Percentiles rank a stretch among this genome's conserved stretches.
Conservation (phyloP, 768 basidiomycete genomes). For the Mycena sanguinolenta region DNA sequence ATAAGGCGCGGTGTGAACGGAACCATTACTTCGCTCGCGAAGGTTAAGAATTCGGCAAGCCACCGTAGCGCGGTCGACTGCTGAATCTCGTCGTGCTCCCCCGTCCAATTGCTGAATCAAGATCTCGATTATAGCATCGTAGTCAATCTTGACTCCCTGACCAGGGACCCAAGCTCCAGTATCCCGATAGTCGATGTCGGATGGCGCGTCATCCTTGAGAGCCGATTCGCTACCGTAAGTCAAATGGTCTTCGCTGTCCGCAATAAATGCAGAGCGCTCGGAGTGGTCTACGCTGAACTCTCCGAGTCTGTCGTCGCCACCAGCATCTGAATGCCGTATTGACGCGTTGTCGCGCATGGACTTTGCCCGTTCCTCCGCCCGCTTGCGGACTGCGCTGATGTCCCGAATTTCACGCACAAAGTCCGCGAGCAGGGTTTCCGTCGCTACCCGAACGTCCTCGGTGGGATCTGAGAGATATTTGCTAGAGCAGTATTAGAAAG, state of each 20-base stretch:
- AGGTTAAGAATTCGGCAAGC: conserved; percentile 90
- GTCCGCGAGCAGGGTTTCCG: conserved; percentile 89
- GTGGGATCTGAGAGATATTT: conserved; percentile 97
- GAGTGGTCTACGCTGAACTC: conserved; percentile 70
- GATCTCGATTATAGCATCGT: conserved; percentile 93
- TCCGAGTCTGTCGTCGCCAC: conserved; percentile 64
- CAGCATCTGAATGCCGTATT: conserved; percentile 54
- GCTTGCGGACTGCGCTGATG: conserved; percentile 81
- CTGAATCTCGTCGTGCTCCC: conserved; percentile 94
- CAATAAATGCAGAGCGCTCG: conserved; percentile 70
- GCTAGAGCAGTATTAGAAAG: conserved; percentile 54
- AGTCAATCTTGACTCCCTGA: conserved; percentile 93
- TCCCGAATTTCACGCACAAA: conserved; percentile 93
- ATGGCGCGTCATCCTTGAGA: conserved; percentile 57
- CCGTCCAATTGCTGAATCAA: conserved; percentile 87
- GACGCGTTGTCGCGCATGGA: conserved; percentile 54
- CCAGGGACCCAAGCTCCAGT: conserved; percentile 92
- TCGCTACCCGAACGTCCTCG: conserved; percentile 91
- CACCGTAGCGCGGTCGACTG: conserved; percentile 94
- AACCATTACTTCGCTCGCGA: conserved; percentile 92
- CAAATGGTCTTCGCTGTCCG: conserved; percentile 61
- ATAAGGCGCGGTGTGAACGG: conserved; percentile 95
- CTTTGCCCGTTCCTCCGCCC: conserved; percentile 68
- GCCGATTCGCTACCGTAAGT: conserved; percentile 57
- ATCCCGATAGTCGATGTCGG: conserved; percentile 69